These are phyloP conservation scores for Trametes punicea DNA, from an alignment of 768 basidiomycete species.

Conservation along the genomic window DNA sequence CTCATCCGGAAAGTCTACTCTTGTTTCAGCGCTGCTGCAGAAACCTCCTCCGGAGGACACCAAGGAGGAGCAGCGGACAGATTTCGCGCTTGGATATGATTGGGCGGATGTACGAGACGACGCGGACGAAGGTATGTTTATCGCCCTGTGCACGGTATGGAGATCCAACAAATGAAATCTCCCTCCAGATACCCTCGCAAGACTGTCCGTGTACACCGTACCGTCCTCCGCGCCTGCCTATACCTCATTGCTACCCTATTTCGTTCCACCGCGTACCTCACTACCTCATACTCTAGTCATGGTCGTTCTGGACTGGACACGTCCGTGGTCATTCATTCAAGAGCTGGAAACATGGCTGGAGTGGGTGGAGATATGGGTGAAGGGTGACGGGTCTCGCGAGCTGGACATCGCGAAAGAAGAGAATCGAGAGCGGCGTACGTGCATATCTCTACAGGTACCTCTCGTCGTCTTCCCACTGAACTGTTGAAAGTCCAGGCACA, in stretches of 20 bases:
- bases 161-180: constrained; percentile 13
- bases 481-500: constrained; percentile 92
- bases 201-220: constrained; percentile 88
- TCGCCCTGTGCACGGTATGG: background rate
- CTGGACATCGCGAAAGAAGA: constrained; percentile 76
- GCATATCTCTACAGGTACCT: constrained; percentile 1
- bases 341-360: constrained; percentile 81
- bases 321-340: constrained; percentile 86
- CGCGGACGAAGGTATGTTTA: constrained; percentile 80
- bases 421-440: constrained; percentile 71
- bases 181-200: constrained; percentile 74
- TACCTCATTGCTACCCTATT: constrained; percentile 69
- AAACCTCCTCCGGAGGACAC: constrained; percentile 54
- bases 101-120: constrained; percentile 91
- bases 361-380: constrained; percentile 83
- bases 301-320: constrained; percentile 93
- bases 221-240: constrained; percentile 75
- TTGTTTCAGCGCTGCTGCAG: constrained; percentile 69
- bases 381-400: constrained; percentile 67
- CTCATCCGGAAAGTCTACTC: constrained; percentile 71
- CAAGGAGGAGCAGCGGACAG: constrained; percentile 57
- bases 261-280: constrained; percentile 66
- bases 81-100: constrained; percentile 90
- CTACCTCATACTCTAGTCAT: constrained; percentile 74
- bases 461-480: too few relatives aligned